These are phyloP conservation scores for Conticribra weissflogii DNA, from an alignment of 108 stramenopile species.

Conservation along the genomic window DNA sequence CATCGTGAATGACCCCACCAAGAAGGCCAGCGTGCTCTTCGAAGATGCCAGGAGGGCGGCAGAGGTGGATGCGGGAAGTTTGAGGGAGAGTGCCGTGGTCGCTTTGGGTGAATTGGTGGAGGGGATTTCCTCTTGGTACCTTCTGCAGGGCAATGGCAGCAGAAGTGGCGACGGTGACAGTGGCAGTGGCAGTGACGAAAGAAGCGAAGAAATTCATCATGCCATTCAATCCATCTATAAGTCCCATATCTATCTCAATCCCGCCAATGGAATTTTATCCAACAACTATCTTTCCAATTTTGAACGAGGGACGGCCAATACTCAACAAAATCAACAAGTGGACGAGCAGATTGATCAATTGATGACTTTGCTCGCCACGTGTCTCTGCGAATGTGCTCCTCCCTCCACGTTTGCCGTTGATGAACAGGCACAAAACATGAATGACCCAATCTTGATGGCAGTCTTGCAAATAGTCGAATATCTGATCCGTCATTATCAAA, in stretches of 20 bases:
- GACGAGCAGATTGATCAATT: conserved; percentile 31
- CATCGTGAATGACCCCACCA: conserved; percentile 18
- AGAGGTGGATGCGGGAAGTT: conserved; percentile 59
- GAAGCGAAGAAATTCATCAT: no score
- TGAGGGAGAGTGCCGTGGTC: conserved; percentile 66
- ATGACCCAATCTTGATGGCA: conserved; percentile 13
- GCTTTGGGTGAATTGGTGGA: conserved; percentile 42
- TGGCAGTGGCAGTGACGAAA: conserved; percentile 2
- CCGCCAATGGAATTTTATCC: background rate
- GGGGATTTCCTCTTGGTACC: background rate
- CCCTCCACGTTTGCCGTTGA: background rate
- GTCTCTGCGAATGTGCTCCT: conserved; percentile 16
- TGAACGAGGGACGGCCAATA: conserved; percentile 49
- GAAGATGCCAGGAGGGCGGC: conserved; percentile 69
- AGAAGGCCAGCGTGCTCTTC: conserved; percentile 64
- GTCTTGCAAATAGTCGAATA: conserved; percentile 73
- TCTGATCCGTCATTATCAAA: conserved; percentile 67
- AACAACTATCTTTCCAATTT: conserved; percentile 23
- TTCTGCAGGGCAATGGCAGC: background rate
- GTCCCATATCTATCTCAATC: conserved; percentile 7
- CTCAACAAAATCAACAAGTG: conserved; percentile 29
- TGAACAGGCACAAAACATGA: background rate
- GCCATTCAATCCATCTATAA: background rate
- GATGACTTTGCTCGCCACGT: conserved; percentile 20
- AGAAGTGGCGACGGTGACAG: conserved; percentile 1